These are phyloP conservation scores for Gracilariopsis chorda DNA, from an alignment of 23 red algal species.

Conservation along the genomic window DNA sequence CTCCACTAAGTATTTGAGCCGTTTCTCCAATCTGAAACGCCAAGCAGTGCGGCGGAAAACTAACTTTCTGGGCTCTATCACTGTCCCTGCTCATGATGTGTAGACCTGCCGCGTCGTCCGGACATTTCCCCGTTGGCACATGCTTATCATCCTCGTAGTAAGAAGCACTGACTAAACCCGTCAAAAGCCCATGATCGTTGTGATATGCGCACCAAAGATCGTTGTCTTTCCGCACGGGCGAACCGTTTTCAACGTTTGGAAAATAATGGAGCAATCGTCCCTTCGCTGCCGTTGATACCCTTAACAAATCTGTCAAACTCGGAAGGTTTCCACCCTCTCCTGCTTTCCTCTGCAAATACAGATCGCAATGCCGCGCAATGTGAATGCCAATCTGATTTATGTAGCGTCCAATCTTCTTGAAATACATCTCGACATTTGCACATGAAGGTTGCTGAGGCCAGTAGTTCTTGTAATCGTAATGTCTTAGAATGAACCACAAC, in stretches of 20 bases:
- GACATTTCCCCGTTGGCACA: neutral
- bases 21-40: slow-evolving; percentile 69
- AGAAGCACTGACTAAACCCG: neutral
- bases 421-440: slow-evolving; percentile 14
- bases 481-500: neutral
- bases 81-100: neutral
- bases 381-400: slow-evolving; percentile 16
- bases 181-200: slow-evolving; percentile 60
- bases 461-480: neutral
- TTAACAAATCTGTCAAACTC: neutral
- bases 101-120: slow-evolving; percentile 26
- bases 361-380: slow-evolving; percentile 33
- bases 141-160: slow-evolving; percentile 8
- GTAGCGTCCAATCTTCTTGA: slow-evolving; percentile 56
- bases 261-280: slow-evolving; percentile 65
- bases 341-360: neutral
- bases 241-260: neutral
- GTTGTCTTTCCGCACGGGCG: neutral
- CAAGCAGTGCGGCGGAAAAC: slow-evolving; percentile 23
- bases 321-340: neutral
- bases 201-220: slow-evolving; percentile 63
- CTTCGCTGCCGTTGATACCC: neutral
- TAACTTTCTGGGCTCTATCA: neutral
- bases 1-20: slow-evolving; percentile 44
- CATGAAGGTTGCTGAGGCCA: slow-evolving; percentile 14